These are phyloP conservation scores for Solanum clarkiae DNA, from an alignment of 257 asterid genomes.

Conservation along the genomic window DNA sequence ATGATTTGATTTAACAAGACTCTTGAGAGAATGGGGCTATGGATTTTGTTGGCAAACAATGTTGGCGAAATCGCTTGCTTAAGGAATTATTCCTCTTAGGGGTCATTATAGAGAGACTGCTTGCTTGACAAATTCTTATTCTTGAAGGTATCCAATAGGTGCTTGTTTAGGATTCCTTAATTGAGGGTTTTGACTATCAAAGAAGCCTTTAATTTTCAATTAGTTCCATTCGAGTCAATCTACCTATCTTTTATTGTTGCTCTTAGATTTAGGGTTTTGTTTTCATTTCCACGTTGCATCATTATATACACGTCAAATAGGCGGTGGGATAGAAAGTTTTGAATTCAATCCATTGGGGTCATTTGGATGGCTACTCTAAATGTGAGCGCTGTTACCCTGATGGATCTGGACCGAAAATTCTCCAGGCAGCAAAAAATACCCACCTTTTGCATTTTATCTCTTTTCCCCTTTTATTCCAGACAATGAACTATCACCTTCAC, in stretches of 20 bases:
- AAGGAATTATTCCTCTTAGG: not conserved
- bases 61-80: not conserved
- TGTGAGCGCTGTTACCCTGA: not conserved
- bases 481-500: not conserved
- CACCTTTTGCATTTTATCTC: not conserved
- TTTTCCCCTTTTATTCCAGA: not conserved
- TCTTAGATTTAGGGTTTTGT: not conserved
- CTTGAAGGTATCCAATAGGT: not conserved
- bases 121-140: not conserved
- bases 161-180: not conserved
- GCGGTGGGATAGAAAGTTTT: not conserved
- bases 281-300: not conserved
- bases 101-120: not conserved
- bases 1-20: too few species aligned
- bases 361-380: not conserved
- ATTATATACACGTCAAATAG: not conserved
- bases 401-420: not conserved
- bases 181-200: not conserved
- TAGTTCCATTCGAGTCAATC: not conserved
- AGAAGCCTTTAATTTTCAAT: not conserved
- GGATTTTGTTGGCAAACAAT: not conserved
- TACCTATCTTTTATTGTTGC: not conserved
- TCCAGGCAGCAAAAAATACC: not conserved
- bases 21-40: not conserved
- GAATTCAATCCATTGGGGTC: not conserved